Percentiles rank a stretch among this genome's conserved stretches.
Conservation (phyloP, 2,329 filamentous ascomycete species). For the Hawksworthiomyces lignivorus region DNA sequence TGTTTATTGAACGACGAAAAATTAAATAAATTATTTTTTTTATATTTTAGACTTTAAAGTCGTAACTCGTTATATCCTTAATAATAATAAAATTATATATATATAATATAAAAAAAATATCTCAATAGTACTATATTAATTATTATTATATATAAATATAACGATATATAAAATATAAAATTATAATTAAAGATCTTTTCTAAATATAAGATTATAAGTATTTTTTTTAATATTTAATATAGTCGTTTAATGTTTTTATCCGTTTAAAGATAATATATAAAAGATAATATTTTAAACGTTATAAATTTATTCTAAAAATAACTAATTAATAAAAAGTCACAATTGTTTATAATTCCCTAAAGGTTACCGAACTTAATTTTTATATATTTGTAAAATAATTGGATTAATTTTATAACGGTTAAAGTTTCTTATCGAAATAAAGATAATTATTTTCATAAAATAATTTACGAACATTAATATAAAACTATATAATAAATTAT, state of each 20-base stretch:
- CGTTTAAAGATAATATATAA: too few relatives aligned
- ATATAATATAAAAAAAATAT: too few relatives aligned
- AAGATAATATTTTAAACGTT: too few relatives aligned
- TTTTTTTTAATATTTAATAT: neutral
- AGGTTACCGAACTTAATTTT: neutral
- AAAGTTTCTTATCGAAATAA: neutral
- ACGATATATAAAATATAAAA: neutral
- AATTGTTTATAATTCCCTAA: neutral
- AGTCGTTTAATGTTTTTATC: too few relatives aligned
- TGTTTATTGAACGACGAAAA: too few relatives aligned
- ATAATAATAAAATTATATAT: too few relatives aligned
- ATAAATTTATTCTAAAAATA: neutral
- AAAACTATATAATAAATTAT: slow-evolving; percentile 2
- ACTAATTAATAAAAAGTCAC: neutral
- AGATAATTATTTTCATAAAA: neutral
- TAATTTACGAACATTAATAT: neutral
- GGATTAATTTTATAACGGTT: too few relatives aligned
- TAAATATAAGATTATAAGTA: neutral
- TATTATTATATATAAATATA: neutral
- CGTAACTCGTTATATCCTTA: too few relatives aligned
- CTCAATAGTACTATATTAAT: too few relatives aligned
- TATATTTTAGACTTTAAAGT: too few relatives aligned
- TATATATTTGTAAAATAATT: neutral
- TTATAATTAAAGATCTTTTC: neutral
- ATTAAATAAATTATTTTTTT: too few relatives aligned